Percentiles rank a stretch among this genome's conserved stretches.
Conservation (phyloP, 495 filamentous ascomycete species). For the Aspergillus ellipticus region DNA sequence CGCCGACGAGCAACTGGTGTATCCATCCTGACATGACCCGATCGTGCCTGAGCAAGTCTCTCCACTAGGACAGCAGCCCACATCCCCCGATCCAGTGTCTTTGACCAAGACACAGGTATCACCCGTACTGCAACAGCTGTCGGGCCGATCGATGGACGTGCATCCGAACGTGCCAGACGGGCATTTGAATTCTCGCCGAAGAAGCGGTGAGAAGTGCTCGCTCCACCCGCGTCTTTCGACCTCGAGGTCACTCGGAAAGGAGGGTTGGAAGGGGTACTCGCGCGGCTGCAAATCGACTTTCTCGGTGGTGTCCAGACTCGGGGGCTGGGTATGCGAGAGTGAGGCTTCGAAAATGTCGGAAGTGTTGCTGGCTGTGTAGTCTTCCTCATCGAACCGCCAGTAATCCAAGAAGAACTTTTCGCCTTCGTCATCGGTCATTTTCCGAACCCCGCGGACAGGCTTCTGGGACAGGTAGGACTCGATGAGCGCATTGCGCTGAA, state of each 20-base stretch:
- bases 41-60: conserved; percentile 64
- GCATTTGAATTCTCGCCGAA: conserved; percentile 62
- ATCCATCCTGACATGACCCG: conserved; percentile 57
- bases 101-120: conserved; percentile 67
- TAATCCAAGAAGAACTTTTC: conserved; percentile 77
- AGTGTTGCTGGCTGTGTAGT: conserved; percentile 5
- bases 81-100: conserved; percentile 69
- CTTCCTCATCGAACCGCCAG: conserved; percentile 48
- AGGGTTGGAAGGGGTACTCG: conserved; percentile 32
- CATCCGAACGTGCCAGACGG: conserved; percentile 67
- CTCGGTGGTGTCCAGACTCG: neutral
- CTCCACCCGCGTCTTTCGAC: conserved; percentile 17
- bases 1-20: conserved; percentile 62
- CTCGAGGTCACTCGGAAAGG: conserved; percentile 19
- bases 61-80: conserved; percentile 82
- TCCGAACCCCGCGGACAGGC: conserved; percentile 48
- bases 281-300: conserved; percentile 14
- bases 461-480: conserved; percentile 13
- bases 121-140: conserved; percentile 69
- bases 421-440: conserved; percentile 77
- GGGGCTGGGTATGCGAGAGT: neutral
- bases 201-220: conserved; percentile 21
- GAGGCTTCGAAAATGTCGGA: neutral
- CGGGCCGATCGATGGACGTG: conserved; percentile 61
- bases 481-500: conserved; percentile 25